These are phyloP conservation scores for Trichoderma koningiopsis DNA, from an alignment of 2,329 filamentous ascomycete genomes.

Conservation along the genomic window DNA sequence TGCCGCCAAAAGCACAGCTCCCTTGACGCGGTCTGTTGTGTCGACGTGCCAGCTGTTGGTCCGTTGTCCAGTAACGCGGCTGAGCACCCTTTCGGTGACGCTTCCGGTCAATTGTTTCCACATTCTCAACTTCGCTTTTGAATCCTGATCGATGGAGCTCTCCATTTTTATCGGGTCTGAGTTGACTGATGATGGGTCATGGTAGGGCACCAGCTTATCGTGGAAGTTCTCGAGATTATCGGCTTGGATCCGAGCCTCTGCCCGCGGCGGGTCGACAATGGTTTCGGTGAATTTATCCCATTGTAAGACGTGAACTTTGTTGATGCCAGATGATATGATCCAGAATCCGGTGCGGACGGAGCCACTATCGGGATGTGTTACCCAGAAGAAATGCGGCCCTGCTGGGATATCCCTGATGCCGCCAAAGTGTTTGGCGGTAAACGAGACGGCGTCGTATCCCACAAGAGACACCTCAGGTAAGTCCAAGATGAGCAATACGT, in stretches of 20 bases:
- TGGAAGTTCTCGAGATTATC: constrained; percentile 45
- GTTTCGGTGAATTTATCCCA: constrained; percentile 61
- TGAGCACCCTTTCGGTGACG: constrained; percentile 50
- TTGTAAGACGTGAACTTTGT: constrained; percentile 50
- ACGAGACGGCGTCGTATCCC: constrained; percentile 55
- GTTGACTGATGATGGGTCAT: constrained; percentile 39
- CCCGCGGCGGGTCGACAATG: constrained; percentile 50
- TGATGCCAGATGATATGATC: constrained; percentile 46
- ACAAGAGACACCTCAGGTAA: constrained; percentile 55
- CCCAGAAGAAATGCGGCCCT: constrained; percentile 63
- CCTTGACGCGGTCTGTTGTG: constrained; percentile 55
- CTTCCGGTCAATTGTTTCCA: constrained; percentile 57
- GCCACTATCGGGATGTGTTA: constrained; percentile 50
- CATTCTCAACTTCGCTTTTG: constrained; percentile 40
- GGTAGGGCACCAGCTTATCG: constrained; percentile 49
- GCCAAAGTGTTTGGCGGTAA: constrained; percentile 51
- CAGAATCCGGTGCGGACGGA: constrained; percentile 60
- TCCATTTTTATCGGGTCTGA: neutral
- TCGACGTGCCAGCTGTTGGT: constrained; percentile 54
- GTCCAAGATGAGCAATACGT: constrained; percentile 56
- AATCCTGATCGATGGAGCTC: constrained; percentile 27
- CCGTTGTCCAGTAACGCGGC: constrained; percentile 49
- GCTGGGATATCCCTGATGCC: constrained; percentile 58
- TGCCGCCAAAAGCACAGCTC: constrained; percentile 43
- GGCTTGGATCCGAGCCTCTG: constrained; percentile 50